phyloP scores from a whole-genome alignment of 2,329 filamentous ascomycete species.

The Sporothrix pseudoabietina region DNA sequence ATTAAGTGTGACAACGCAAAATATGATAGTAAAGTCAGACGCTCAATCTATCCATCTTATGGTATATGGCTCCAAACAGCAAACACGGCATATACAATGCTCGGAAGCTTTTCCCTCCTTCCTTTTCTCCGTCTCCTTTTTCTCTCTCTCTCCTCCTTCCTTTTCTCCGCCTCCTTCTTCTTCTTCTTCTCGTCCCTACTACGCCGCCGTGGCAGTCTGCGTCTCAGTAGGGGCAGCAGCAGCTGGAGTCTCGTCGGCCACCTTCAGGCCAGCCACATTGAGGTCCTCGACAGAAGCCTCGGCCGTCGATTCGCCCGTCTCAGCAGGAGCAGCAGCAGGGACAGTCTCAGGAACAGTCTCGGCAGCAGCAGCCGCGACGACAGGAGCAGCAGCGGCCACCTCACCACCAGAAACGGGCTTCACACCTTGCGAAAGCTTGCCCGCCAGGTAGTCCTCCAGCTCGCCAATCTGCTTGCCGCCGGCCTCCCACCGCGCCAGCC shows the following conservation, averaged over 20 bases:
- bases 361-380: not conserved
- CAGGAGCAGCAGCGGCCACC: slow-evolving; percentile 33
- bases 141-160: not conserved
- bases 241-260: slow-evolving; percentile 4
- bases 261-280: slow-evolving; percentile 21
- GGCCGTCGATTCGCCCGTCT: not conserved
- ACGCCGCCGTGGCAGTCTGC: not conserved
- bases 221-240: not conserved
- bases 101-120: not conserved
- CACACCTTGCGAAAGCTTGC: slow-evolving; percentile 47
- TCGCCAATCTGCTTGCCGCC: slow-evolving; percentile 83
- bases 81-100: not conserved
- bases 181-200: not conserved
- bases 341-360: not conserved
- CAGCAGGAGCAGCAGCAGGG: slow-evolving; percentile 35
- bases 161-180: not conserved
- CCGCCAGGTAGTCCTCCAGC: slow-evolving; percentile 82
- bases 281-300: slow-evolving; percentile 14
- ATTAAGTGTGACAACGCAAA: not conserved
- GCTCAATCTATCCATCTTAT: slow-evolving; percentile 10
- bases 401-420: slow-evolving; percentile 18
- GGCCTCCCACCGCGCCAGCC: slow-evolving; percentile 71
- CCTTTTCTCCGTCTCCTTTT: not conserved
- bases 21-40: slow-evolving; percentile 8
- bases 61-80: not conserved